Evolutionary conservation across 306 rosid genomes (phyloP).

Genomic region (barrel medic (Medicago truncatula)): DNA sequence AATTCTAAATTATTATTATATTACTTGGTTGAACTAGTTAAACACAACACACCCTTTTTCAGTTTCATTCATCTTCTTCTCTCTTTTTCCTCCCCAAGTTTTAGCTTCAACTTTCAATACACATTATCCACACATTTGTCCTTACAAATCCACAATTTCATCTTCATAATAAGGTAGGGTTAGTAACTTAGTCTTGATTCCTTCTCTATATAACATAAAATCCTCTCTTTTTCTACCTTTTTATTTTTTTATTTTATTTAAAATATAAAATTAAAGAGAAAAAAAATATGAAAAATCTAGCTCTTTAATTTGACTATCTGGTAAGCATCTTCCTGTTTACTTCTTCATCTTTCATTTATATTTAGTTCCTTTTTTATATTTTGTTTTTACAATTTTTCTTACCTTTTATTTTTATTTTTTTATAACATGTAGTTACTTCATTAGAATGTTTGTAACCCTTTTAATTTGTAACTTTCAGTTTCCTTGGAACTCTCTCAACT

Average conservation of each 20-base stretch:
- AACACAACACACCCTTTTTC: slow-evolving; percentile 45
- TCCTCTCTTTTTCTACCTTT: slow-evolving; percentile 35
- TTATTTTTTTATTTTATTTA: not conserved
- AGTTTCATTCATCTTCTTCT: slow-evolving; percentile 33
- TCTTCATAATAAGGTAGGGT: slow-evolving; percentile 58
- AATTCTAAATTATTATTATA: slow-evolving; percentile 39
- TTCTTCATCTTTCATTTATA: slow-evolving; percentile 22
- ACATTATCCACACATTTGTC: slow-evolving; percentile 44
- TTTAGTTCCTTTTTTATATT: not conserved
- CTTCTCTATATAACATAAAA: slow-evolving; percentile 45
- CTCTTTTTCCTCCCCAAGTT: slow-evolving; percentile 33
- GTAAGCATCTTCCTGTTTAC: slow-evolving; percentile 25
- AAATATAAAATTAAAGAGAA: not conserved
- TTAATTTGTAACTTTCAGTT: slow-evolving; percentile 46
- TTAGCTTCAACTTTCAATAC: slow-evolving; percentile 43
- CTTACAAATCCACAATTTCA: slow-evolving; percentile 51
- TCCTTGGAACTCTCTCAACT: slow-evolving; percentile 45
- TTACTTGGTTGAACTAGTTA: slow-evolving; percentile 31
- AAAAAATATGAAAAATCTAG: not conserved
- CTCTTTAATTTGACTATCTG: slow-evolving; percentile 43
- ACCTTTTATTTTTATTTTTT: not conserved
- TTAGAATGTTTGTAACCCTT: slow-evolving; percentile 25
- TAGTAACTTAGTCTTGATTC: slow-evolving; percentile 36
- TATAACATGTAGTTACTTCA: slow-evolving; percentile 35
- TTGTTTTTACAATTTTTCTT: not conserved